Evolutionary conservation across 2,329 filamentous ascomycete species (phyloP), one percentile per base, ranked within the genome.

Genomic region (Colletotrichum sublineola): DNA sequence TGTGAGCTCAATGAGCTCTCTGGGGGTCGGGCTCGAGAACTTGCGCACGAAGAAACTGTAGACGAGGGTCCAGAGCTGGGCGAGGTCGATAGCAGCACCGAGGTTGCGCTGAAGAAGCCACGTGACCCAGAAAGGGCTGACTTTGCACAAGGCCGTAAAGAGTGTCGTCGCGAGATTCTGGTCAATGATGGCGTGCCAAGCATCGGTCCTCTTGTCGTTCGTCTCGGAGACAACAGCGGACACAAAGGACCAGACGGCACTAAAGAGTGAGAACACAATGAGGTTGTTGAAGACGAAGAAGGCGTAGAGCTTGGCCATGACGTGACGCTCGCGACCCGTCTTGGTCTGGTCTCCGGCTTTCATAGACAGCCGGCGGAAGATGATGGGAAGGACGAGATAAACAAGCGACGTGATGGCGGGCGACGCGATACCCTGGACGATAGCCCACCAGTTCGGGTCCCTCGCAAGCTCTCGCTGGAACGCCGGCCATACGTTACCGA

Each of bases 221-320:
- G 89, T 89, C 56, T 87, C 83, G 3, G 88, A 79, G 57, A 95
- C 84, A 48, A 97, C 90, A 5, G 85, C 85, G 0, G 90, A 84
- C 11, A 95, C 85, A 77, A 95, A 95, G 1, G 86, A 85, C 90
- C 94, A 98, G 20, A 95, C 83, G 1, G 94, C 91, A 56, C 93
- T 94, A 81, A 98, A 98, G 18, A 97, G 86, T 14, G 95, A 98
- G 82, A 98, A 98, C 70, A 98, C 91, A 75, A 99, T 86, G 67
- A 99, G 83, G 79, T 98, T 98, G 88, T 99, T 99, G 86, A 99
- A 95, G 64, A 98, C 90, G 82, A 99, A 99, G 84, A 99, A 99
- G 24, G 93, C 89, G 82, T 97, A 99, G 2, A 99, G 88, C 81
- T 97, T 97, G 74, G 90, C 91, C 71, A 96, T 88, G 64, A 99